These are phyloP conservation scores for Paramecium sonneborni DNA, from an alignment of 73 alveolate genomes.

Conservation along the genomic window DNA sequence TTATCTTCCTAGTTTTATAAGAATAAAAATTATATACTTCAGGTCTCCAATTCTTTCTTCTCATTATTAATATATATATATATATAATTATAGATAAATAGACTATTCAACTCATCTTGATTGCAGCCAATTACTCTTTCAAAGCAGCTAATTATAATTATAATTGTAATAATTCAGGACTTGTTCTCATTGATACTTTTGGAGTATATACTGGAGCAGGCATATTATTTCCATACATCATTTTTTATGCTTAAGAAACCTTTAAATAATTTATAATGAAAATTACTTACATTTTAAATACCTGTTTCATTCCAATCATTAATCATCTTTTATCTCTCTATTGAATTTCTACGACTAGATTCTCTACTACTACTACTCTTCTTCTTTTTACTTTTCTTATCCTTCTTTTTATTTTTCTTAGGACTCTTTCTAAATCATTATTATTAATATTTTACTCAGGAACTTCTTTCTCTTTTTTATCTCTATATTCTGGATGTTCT, in stretches of 20 bases:
- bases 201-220: constrained; percentile 60
- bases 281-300: not conserved
- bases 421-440: not conserved
- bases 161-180: constrained; percentile 37
- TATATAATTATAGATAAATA: not conserved
- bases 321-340: constrained; percentile 39
- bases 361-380: not conserved
- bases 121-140: constrained; percentile 21
- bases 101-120: constrained; percentile 7
- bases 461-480: constrained; percentile 76
- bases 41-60: constrained; percentile 25
- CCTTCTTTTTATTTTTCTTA: not conserved
- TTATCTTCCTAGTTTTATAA: not conserved
- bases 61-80: not conserved
- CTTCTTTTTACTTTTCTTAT: constrained; percentile 15
- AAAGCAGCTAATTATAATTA: constrained; percentile 10
- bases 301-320: constrained; percentile 62
- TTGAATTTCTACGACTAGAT: constrained; percentile 43
- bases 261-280: not conserved
- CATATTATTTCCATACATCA: constrained; percentile 42
- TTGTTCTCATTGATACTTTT: constrained; percentile 39
- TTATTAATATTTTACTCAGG: not conserved
- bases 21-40: not conserved
- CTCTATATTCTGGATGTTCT: constrained; percentile 98
- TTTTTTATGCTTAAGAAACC: constrained; percentile 39